Percentiles rank a stretch among this genome's conserved stretches.
These are phyloP conservation scores for Penicillium fimorum DNA, from an alignment of 495 filamentous ascomycete species.

Conservation along the genomic window DNA sequence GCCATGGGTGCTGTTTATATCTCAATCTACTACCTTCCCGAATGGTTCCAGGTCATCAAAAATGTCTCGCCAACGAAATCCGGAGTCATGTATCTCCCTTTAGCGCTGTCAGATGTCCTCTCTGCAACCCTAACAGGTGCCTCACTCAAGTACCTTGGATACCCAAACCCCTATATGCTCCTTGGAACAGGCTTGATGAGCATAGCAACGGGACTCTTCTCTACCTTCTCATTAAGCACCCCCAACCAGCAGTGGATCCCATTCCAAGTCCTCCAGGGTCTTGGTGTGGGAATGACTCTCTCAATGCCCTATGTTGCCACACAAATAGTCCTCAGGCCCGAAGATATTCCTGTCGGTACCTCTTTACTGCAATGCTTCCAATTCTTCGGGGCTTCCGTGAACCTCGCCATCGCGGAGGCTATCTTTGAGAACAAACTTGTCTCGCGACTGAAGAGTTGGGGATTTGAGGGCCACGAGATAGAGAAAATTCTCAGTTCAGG, in stretches of 20 bases:
- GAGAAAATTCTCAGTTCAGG: too few species aligned
- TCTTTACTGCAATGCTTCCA: conserved; percentile 11
- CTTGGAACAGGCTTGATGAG: too few species aligned
- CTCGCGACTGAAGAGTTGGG: background rate
- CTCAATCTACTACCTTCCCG: conserved; percentile 32
- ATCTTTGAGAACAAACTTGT: conserved; percentile 13
- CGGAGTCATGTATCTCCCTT: conserved; percentile 25
- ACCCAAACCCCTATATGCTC: too few species aligned
- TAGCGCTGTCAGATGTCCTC: conserved; percentile 12
- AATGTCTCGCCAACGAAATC: conserved; percentile 25
- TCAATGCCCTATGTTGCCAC: conserved; percentile 9
- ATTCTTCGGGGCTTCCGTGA: conserved; percentile 10
- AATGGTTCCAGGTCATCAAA: conserved; percentile 41
- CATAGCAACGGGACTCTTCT: background rate
- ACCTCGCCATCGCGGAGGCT: conserved; percentile 9
- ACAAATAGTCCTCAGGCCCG: conserved; percentile 11
- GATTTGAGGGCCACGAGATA: too few species aligned
- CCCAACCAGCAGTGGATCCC: conserved; percentile 9
- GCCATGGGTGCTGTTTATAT: conserved; percentile 24
- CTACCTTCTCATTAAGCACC: conserved; percentile 6
- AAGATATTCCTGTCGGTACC: conserved; percentile 12
- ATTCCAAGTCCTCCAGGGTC: conserved; percentile 11
- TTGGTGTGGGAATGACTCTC: conserved; percentile 10
- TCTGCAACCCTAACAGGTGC: too few species aligned
- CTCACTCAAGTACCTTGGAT: too few species aligned